These are phyloP conservation scores for Serendipita sp. DNA, from an alignment of 768 basidiomycete genomes.

Conservation along the genomic window DNA sequence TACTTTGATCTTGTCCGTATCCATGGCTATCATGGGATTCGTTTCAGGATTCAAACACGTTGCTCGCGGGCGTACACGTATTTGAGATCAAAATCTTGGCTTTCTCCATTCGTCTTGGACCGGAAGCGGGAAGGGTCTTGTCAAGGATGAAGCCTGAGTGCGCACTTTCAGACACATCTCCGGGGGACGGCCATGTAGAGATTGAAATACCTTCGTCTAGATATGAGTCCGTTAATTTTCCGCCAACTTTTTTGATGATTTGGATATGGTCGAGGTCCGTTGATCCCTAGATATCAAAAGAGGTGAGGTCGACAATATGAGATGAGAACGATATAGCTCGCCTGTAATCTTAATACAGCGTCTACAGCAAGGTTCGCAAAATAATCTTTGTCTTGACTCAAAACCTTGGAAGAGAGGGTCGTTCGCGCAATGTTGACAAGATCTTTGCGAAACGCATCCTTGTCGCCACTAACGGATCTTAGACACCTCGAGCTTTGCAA, in stretches of 20 bases:
- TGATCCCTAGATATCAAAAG: constrained; percentile 45
- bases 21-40: constrained; percentile 59
- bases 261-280: constrained; percentile 97
- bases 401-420: constrained; percentile 88
- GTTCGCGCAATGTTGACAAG: constrained; percentile 94
- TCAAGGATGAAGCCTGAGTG: constrained; percentile 84
- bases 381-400: constrained; percentile 93
- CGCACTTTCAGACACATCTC: not conserved
- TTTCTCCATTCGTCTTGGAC: constrained; percentile 86
- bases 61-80: constrained; percentile 50
- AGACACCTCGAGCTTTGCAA: not conserved
- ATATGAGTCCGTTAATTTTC: constrained; percentile 95
- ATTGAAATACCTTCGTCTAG: constrained; percentile 67
- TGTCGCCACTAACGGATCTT: not conserved
- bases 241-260: constrained; percentile 99
- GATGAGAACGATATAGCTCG: constrained; percentile 15
- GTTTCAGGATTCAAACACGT: constrained; percentile 1
- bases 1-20: constrained; percentile 99
- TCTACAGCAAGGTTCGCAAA: constrained; percentile 97
- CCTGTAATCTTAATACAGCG: constrained; percentile 85
- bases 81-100: constrained; percentile 95
- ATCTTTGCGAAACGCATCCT: constrained; percentile 56
- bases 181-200: not conserved
- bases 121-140: constrained; percentile 87
- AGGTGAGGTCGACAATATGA: not conserved